These are phyloP conservation scores for Acanthamoeba sp. DNA, from an alignment of 208 protist species.

Conservation along the genomic window DNA sequence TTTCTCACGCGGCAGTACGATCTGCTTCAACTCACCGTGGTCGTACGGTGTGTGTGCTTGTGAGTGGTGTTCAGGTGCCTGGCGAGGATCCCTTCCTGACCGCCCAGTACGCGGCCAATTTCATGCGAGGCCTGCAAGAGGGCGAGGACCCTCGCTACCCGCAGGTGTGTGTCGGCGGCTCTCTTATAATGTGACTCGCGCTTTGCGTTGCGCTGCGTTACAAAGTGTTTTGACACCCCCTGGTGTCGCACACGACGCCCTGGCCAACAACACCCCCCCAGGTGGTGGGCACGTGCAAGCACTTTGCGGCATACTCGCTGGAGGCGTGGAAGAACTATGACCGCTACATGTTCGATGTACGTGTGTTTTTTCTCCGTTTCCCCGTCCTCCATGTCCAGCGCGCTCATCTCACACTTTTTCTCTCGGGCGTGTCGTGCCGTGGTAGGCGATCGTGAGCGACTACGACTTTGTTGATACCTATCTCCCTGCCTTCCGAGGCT, in stretches of 20 bases:
- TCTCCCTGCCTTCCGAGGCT: background rate
- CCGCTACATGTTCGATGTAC: conserved; percentile 23
- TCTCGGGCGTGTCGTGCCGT: background rate
- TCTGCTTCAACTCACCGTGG: no score
- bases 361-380: no score
- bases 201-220: no score
- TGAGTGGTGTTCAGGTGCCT: background rate
- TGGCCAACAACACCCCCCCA: background rate
- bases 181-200: no score
- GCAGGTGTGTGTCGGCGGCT: no score
- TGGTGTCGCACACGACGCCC: background rate
- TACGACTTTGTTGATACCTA: conserved; percentile 45
- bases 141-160: conserved; percentile 22
- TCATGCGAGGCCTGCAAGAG: conserved; percentile 10
- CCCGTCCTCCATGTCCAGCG: no score
- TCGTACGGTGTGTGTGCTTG: background rate
- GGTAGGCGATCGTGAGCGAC: conserved; percentile 29
- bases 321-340: background rate
- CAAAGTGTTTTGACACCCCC: no score
- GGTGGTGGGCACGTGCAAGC: conserved; percentile 49
- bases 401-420: background rate
- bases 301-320: conserved; percentile 23
- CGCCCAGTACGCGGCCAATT: background rate
- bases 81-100: conserved; percentile 23
- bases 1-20: no score